Evolutionary conservation across 352 stramenopile species (phyloP).

Genomic region (Pythium brachiatum): DNA sequence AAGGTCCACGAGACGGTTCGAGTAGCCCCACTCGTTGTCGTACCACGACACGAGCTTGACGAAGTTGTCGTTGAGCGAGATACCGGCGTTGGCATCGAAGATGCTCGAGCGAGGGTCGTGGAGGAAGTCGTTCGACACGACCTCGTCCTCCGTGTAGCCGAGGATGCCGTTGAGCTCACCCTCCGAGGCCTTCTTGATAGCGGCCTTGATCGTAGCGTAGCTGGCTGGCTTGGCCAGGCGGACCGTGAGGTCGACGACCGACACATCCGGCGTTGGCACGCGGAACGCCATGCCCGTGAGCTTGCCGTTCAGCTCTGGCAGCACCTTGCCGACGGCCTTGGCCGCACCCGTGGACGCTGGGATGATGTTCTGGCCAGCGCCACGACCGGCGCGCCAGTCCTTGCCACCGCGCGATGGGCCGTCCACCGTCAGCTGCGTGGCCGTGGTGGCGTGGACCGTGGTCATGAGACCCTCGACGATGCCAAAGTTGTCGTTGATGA

Average conservation of each 20-base stretch:
- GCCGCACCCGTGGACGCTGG: slow-evolving; percentile 80
- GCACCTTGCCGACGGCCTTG: slow-evolving; percentile 43
- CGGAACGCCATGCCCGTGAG: slow-evolving; percentile 95
- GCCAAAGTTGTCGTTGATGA: slow-evolving; percentile 61
- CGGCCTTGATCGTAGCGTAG: slow-evolving; percentile 89
- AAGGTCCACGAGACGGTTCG: slow-evolving; percentile 83
- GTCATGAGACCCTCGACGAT: slow-evolving; percentile 55
- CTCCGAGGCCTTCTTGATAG: slow-evolving; percentile 90
- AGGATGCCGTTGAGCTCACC: slow-evolving; percentile 89
- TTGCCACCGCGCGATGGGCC: slow-evolving; percentile 90
- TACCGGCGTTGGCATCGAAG: slow-evolving; percentile 94
- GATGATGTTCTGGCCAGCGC: slow-evolving; percentile 91
- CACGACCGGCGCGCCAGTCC: slow-evolving; percentile 93
- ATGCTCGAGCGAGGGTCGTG: slow-evolving; percentile 85
- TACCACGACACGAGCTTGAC: slow-evolving; percentile 96
- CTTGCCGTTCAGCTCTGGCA: slow-evolving; percentile 83
- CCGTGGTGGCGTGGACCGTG: slow-evolving; percentile 47
- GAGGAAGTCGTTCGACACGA: slow-evolving; percentile 93
- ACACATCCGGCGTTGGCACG: slow-evolving; percentile 93
- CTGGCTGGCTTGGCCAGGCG: slow-evolving; percentile 84
- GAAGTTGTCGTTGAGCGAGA: slow-evolving; percentile 94
- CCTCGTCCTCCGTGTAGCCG: slow-evolving; percentile 90
- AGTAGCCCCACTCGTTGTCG: slow-evolving; percentile 95
- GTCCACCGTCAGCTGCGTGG: slow-evolving; percentile 95
- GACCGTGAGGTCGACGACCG: slow-evolving; percentile 93